phyloP scores from a whole-genome alignment of 2,329 filamentous ascomycete genomes.

The Fusarium vanettenii region DNA sequence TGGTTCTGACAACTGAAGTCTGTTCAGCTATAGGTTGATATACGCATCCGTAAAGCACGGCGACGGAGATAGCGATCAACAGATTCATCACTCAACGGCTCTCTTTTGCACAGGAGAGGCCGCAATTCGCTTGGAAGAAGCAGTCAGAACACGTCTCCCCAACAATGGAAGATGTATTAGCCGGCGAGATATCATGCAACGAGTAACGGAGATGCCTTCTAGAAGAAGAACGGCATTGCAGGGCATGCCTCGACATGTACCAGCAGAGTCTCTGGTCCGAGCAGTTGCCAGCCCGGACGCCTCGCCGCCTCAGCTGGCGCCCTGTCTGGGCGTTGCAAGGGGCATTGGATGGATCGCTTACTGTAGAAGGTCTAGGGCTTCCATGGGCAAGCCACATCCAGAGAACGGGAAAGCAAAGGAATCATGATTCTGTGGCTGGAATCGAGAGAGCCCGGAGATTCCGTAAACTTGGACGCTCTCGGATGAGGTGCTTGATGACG shows the following conservation, averaged over 20 bases:
- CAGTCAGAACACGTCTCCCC: not conserved
- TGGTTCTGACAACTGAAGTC: constrained; percentile 2
- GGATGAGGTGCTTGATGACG: not conserved
- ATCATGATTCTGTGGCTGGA: constrained; percentile 31
- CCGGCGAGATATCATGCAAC: not conserved
- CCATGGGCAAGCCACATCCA: constrained; percentile 32
- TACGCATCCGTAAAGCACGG: constrained; percentile 1
- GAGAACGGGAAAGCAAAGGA: not conserved
- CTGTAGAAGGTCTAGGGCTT: constrained; percentile 13
- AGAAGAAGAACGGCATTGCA: constrained; percentile 17
- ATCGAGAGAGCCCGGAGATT: constrained; percentile 14
- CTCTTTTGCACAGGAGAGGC: constrained; percentile 12
- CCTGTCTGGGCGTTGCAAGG: constrained; percentile 26
- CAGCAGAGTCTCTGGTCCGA: constrained; percentile 24
- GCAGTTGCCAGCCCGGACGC: not conserved
- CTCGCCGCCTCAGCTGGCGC: constrained; percentile 2
- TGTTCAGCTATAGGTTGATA: constrained; percentile 27
- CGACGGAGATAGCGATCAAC: constrained; percentile 22
- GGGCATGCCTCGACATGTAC: constrained; percentile 11
- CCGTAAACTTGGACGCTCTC: constrained; percentile 14
- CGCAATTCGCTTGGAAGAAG: constrained; percentile 10
- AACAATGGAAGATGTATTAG: constrained; percentile 21
- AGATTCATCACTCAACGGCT: constrained; percentile 9
- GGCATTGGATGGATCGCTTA: constrained; percentile 15
- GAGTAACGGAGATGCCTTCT: constrained; percentile 35